Conservation (phyloP, 2,329 filamentous ascomycete genomes). For the Alternaria dauci region DNA sequence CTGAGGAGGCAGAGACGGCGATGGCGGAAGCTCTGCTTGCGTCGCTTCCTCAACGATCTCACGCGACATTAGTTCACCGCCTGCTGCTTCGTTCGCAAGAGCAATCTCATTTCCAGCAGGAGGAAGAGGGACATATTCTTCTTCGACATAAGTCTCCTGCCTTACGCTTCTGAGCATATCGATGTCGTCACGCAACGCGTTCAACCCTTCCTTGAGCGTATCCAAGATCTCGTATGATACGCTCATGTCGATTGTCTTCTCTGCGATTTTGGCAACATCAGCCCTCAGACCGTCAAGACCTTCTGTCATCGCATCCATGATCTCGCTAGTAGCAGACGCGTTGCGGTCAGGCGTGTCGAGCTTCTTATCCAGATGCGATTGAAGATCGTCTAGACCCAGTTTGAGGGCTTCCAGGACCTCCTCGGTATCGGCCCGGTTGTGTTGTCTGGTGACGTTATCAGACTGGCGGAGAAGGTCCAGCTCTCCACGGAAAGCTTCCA, state of each 20-base stretch:
- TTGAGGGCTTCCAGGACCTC: slow-evolving; percentile 60
- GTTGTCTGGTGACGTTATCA: slow-evolving; percentile 51
- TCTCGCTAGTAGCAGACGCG: slow-evolving; percentile 63
- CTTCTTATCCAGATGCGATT: slow-evolving; percentile 60
- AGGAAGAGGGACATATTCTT: slow-evolving; percentile 43
- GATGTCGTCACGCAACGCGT: slow-evolving; percentile 78
- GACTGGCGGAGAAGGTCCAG: slow-evolving; percentile 59
- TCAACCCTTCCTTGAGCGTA: slow-evolving; percentile 82
- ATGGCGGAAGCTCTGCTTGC: slow-evolving; percentile 50
- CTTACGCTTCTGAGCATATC: slow-evolving; percentile 71
- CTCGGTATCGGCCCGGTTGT: slow-evolving; percentile 56
- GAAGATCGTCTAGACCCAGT: slow-evolving; percentile 60
- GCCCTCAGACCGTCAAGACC: slow-evolving; percentile 78
- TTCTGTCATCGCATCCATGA: slow-evolving; percentile 69
- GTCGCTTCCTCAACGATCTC: slow-evolving; percentile 29
- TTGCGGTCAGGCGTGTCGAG: slow-evolving; percentile 64
- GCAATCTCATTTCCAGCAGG: slow-evolving; percentile 58
- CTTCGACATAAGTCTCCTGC: slow-evolving; percentile 46
- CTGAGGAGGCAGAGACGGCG: slow-evolving; percentile 52
- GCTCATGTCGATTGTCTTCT: slow-evolving; percentile 83
- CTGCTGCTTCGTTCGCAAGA: slow-evolving; percentile 61
- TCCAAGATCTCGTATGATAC: slow-evolving; percentile 90
- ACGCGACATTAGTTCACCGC: slow-evolving; percentile 52
- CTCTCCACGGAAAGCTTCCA: slow-evolving; percentile 62
- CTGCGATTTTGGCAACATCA: slow-evolving; percentile 76